Evolutionary conservation across 495 filamentous ascomycete genomes (phyloP).

Genomic region (Oidiodendron maius): DNA sequence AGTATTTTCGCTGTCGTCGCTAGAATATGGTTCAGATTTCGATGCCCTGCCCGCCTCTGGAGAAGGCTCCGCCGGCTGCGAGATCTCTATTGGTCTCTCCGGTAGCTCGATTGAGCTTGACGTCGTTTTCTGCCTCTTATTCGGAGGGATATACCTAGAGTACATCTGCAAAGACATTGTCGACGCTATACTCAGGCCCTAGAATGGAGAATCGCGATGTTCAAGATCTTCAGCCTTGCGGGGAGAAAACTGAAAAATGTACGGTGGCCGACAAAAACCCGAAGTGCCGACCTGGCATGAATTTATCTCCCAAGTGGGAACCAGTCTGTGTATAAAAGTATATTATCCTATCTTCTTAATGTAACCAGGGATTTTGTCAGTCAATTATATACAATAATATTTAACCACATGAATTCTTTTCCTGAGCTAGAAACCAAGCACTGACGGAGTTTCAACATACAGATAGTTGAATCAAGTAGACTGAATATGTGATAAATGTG

Average conservation of each 20-base stretch:
- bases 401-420: too few species aligned
- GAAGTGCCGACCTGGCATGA: too few species aligned
- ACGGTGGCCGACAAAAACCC: slow-evolving; percentile 9
- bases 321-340: too few species aligned
- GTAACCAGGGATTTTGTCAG: too few species aligned
- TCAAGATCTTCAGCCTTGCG: neutral
- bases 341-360: too few species aligned
- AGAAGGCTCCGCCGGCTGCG: too few species aligned
- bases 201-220: slow-evolving; percentile 4
- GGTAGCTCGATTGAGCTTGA: neutral
- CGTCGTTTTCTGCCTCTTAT: slow-evolving; percentile 11
- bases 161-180: slow-evolving; percentile 40
- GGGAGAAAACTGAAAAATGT: slow-evolving; percentile 21
- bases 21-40: neutral
- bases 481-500: too few species aligned
- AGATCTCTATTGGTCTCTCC: neutral
- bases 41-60: neutral
- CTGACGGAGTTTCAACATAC: too few species aligned
- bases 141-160: slow-evolving; percentile 42
- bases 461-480: too few species aligned
- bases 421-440: too few species aligned
- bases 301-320: too few species aligned
- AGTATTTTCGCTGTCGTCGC: neutral
- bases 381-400: too few species aligned
- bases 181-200: slow-evolving; percentile 4